Percentiles rank a stretch among this genome's conserved stretches.
These are phyloP conservation scores for Solanum dulcamara DNA, from an alignment of 257 asterid genomes.

Conservation along the genomic window DNA sequence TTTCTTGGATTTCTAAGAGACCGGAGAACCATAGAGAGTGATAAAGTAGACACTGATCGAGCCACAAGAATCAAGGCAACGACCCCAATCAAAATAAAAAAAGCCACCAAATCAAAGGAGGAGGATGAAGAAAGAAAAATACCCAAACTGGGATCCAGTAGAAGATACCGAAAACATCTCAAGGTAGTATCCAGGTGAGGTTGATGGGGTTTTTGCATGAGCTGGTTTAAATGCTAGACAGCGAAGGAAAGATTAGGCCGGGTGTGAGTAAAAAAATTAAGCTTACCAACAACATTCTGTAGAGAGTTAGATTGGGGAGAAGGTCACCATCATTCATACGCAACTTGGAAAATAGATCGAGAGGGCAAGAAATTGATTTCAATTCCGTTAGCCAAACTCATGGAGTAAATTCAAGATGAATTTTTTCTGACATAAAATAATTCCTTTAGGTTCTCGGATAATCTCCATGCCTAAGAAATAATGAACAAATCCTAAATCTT, in stretches of 20 bases:
- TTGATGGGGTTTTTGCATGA: background rate
- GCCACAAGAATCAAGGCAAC: too few species aligned
- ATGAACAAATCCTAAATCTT: background rate
- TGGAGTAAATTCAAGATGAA: background rate
- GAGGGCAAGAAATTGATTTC: background rate
- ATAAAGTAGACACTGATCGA: too few species aligned
- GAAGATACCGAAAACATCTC: background rate
- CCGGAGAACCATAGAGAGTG: background rate
- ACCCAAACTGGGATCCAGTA: background rate
- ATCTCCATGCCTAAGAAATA: background rate
- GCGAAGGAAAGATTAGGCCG: background rate
- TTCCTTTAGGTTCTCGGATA: background rate
- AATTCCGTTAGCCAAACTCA: background rate
- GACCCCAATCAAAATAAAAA: background rate
- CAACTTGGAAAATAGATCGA: background rate
- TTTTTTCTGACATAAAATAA: too few species aligned
- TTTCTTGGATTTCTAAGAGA: background rate
- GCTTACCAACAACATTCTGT: background rate
- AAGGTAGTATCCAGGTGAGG: background rate
- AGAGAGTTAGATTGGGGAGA: background rate
- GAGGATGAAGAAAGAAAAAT: background rate
- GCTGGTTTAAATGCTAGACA: too few species aligned
- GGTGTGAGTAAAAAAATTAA: background rate
- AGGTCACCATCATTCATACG: background rate
- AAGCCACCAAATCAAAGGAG: background rate